Base-by-base conservation (phyloP, 768 basidiomycete species). In the Auricularia sp. region DNA sequence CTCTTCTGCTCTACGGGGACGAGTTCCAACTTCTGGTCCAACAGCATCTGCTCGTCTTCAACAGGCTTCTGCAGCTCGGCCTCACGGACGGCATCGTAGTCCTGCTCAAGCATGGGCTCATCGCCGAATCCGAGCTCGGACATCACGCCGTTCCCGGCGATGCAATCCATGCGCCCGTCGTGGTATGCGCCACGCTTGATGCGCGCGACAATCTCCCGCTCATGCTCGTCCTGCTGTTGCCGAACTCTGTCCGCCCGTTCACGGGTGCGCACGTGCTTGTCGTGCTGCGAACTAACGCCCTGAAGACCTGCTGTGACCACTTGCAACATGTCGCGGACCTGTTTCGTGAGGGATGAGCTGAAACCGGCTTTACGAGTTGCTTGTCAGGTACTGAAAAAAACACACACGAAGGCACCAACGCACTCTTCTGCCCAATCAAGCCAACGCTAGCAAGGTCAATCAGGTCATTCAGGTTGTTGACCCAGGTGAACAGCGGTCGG, bases 341-440 rank as follows among this genome's bases (percentile, higher is more conserved):
- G 93, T 53, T 92, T 89, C 18, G 84, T 77, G 14, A 94, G 77
- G 2, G 93, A 87, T 44, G 82, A 87, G 61, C 86, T 87, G 67
- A 98, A 77, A 18, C 97, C 94, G 29, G 91, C 95, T 93, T 66
- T 7, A 43, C 34, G 54, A 14, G 10, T 16, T 10, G 43, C 29
- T 18, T 6, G 23, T 61, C 11, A 67, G 43, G n/a, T 29, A 59
- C 34, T 3, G 61, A 63, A n/a, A 8, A 29, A 43, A 10, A 56
- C 34, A 61, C 53, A 59, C 44, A 39, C 29, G 39, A 1, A 1
- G 18, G 33, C 3, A 51, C 4, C n/a, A 47, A 61, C 74, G 5
- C 63, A 88, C 91, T 84, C 77, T 98, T 98, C 71, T 97, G 93
- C 2, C 97, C 97, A 68, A 97, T 97, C n/a, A 98, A 71, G 1